These are phyloP conservation scores for Paracoccidioides brasiliensis DNA, from an alignment of 2,329 filamentous ascomycete species.

Conservation along the genomic window DNA sequence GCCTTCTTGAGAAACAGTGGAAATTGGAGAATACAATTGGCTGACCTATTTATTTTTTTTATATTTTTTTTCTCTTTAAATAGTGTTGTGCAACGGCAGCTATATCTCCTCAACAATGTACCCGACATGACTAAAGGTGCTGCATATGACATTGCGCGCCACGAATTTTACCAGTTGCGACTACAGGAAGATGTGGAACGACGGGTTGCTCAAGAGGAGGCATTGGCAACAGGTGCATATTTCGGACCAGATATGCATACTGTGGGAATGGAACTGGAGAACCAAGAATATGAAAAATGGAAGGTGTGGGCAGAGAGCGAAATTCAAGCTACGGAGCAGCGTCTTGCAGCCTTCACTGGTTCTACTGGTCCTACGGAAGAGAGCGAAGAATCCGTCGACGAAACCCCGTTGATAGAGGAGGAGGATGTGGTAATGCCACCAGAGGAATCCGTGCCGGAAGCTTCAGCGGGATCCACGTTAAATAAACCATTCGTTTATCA, in stretches of 20 bases:
- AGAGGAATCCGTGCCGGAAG: constrained; percentile 7
- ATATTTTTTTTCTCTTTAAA: not conserved
- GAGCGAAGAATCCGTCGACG: not conserved
- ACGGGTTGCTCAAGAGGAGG: constrained; percentile 78
- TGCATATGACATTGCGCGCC: constrained; percentile 77
- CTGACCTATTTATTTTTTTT: not conserved
- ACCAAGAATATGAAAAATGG: constrained; percentile 70
- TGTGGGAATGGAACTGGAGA: constrained; percentile 70
- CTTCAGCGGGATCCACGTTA: not conserved
- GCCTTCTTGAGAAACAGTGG: not conserved
- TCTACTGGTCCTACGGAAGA: constrained; percentile 1
- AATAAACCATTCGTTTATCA: not conserved
- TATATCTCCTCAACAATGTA: constrained; percentile 63
- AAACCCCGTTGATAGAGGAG: not conserved
- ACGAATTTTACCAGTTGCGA: constrained; percentile 79
- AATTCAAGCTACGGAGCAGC: constrained; percentile 37
- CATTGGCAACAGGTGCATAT: constrained; percentile 69
- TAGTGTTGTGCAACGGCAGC: constrained; percentile 84
- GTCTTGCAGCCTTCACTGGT: constrained; percentile 32
- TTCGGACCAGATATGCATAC: constrained; percentile 68
- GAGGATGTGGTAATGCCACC: not conserved
- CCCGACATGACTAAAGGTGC: constrained; percentile 45
- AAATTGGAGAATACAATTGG: not conserved
- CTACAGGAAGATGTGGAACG: constrained; percentile 71
- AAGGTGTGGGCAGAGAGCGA: constrained; percentile 59